These are phyloP conservation scores for Thermomyces lanuginosus DNA, from an alignment of 2,329 filamentous ascomycete genomes.

Conservation along the genomic window DNA sequence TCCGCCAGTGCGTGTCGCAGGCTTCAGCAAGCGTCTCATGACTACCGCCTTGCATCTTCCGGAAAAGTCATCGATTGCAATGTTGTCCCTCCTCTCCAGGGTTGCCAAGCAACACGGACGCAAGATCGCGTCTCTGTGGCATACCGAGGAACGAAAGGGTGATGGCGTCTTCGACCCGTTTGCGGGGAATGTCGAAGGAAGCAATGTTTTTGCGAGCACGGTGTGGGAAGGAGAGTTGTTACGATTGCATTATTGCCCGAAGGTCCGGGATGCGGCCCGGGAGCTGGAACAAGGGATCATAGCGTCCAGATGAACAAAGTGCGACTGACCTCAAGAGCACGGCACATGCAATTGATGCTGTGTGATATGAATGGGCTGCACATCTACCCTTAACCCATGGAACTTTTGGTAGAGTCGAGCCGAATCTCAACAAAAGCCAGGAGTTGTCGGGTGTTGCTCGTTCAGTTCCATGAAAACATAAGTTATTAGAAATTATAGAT, in stretches of 20 bases:
- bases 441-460: too few relatives aligned
- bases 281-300: constrained; percentile 53
- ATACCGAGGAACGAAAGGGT: constrained; percentile 82
- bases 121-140: constrained; percentile 76
- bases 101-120: constrained; percentile 66
- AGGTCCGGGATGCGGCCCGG: constrained; percentile 59
- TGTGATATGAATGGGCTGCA: too few relatives aligned
- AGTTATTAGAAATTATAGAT: too few relatives aligned
- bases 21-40: constrained; percentile 84
- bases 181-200: constrained; percentile 59
- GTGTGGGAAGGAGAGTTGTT: constrained; percentile 89
- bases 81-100: constrained; percentile 60
- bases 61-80: constrained; percentile 71
- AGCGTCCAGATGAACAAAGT: constrained; percentile 17
- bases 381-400: too few relatives aligned
- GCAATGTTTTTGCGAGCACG: constrained; percentile 78
- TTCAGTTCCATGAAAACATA: too few relatives aligned
- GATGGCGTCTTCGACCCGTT: constrained; percentile 71
- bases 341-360: too few relatives aligned
- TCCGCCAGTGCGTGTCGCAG: constrained; percentile 73
- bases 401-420: too few relatives aligned
- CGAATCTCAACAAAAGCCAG: too few relatives aligned
- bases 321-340: constrained; percentile 4
- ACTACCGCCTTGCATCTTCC: constrained; percentile 68
- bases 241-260: constrained; percentile 69